Evolutionary conservation across 176 grass and related monocot genomes (phyloP).

Genomic region (Ampelocalamus luodianensis): DNA sequence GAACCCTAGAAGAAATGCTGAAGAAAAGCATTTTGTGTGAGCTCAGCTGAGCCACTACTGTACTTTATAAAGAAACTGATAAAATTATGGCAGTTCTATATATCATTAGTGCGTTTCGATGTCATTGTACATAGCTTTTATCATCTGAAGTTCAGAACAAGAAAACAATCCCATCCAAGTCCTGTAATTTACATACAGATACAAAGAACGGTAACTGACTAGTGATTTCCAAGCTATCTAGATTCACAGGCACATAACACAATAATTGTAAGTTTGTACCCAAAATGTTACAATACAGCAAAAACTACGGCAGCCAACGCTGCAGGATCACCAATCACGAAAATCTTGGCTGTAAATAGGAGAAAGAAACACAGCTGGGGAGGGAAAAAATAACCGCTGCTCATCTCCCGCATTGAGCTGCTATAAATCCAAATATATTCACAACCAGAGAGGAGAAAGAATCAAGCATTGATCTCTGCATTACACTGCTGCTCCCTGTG

Average conservation of each 20-base stretch:
- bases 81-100: neutral
- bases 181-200: constrained; percentile 58
- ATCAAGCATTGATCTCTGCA: constrained; percentile 85
- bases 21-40: constrained; percentile 2
- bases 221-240: constrained; percentile 43
- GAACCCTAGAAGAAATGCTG: neutral
- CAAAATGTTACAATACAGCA: constrained; percentile 30
- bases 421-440: constrained; percentile 50
- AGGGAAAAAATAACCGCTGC: constrained; percentile 42
- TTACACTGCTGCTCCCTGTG: constrained; percentile 95
- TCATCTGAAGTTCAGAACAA: neutral
- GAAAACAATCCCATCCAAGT: constrained; percentile 20
- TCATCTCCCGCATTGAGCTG: constrained; percentile 52
- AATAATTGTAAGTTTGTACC: neutral
- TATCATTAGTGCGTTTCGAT: constrained; percentile 22
- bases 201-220: constrained; percentile 43
- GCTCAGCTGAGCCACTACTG: constrained; percentile 8
- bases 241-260: constrained; percentile 14
- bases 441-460: constrained; percentile 44
- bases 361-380: constrained; percentile 45
- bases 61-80: constrained; percentile 35
- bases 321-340: constrained; percentile 38
- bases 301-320: constrained; percentile 36
- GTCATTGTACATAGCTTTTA: constrained; percentile 37
- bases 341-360: constrained; percentile 47